phyloP scores from a whole-genome alignment of 495 filamentous ascomycete species.

The Cercophora sp. region DNA sequence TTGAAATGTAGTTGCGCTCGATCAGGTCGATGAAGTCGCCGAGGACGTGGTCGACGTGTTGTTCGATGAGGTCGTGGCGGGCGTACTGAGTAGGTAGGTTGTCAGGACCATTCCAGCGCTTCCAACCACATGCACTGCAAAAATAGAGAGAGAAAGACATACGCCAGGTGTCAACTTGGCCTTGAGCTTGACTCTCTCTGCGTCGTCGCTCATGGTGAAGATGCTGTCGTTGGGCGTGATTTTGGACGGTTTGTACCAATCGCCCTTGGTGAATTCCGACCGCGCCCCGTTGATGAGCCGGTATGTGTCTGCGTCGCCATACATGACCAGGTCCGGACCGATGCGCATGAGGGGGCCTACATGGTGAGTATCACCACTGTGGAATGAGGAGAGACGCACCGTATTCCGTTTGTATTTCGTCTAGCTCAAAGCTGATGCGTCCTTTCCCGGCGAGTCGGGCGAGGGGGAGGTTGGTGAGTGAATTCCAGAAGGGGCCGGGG shows the following conservation, averaged over 20 bases:
- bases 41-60: constrained; percentile 41
- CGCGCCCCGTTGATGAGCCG: constrained; percentile 31
- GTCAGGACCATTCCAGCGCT: neutral
- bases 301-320: constrained; percentile 41
- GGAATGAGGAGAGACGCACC: no score
- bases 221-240: constrained; percentile 38
- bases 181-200: constrained; percentile 24
- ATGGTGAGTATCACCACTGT: no score
- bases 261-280: constrained; percentile 33
- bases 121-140: neutral
- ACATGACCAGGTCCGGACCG: constrained; percentile 39
- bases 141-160: constrained; percentile 6
- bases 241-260: constrained; percentile 38
- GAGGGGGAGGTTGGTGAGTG: constrained; percentile 26
- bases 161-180: constrained; percentile 30
- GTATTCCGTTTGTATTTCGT: constrained; percentile 22
- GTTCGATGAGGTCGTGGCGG: constrained; percentile 44
- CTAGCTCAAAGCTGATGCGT: constrained; percentile 19
- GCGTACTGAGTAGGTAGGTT: constrained; percentile 14
- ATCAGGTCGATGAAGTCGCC: constrained; percentile 36
- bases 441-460: constrained; percentile 16
- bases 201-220: constrained; percentile 26
- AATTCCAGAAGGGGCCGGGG: constrained; percentile 27
- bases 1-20: constrained; percentile 50
- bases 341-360: constrained; percentile 41